phyloP scores from a whole-genome alignment of 2,329 filamentous ascomycete species.

The Nannizzia gypsea region DNA sequence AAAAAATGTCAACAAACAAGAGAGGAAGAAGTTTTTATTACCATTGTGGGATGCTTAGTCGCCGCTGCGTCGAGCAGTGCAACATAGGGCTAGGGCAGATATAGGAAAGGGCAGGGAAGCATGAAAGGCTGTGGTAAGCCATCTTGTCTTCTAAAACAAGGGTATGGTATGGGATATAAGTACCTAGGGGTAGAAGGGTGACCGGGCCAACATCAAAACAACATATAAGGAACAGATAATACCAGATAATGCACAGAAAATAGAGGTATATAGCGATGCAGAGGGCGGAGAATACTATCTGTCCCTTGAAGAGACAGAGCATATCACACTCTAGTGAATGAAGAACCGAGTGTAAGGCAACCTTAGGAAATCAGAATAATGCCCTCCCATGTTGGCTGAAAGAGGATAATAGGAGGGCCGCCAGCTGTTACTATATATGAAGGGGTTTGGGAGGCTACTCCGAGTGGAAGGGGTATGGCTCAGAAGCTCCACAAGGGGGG shows the following conservation, averaged over 20 bases:
- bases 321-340: no score
- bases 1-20: not conserved
- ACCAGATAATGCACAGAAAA: no score
- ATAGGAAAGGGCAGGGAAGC: not conserved
- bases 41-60: conserved; percentile 3
- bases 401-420: no score
- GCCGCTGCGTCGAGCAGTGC: not conserved
- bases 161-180: not conserved
- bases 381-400: no score
- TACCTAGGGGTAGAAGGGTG: no score
- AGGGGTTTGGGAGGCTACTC: not conserved
- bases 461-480: not conserved
- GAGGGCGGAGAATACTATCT: no score
- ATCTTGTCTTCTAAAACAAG: not conserved
- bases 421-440: not conserved
- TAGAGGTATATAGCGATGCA: no score
- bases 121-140: not conserved
- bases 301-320: no score
- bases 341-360: no score
- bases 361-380: no score
- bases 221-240: no score
- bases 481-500: not conserved
- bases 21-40: not conserved
- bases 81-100: not conserved
- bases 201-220: not conserved